Evolutionary conservation across 1,284 basidiomycete species (phyloP).

Genomic region (Cutaneotrichosporon sp.): DNA sequence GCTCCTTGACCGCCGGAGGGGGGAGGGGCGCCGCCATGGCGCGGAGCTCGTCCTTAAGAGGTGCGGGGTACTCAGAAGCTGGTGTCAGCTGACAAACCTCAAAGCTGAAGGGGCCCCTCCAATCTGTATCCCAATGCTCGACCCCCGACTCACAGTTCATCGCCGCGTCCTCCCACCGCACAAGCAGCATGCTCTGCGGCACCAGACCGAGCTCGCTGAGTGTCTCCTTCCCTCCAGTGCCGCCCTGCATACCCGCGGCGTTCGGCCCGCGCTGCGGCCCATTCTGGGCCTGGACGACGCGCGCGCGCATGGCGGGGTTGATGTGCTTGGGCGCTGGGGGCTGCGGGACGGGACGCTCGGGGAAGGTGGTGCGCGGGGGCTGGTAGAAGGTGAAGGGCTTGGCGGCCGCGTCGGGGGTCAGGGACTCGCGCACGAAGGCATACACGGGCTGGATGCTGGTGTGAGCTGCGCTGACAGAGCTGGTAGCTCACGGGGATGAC

Average conservation of each 20-base stretch:
- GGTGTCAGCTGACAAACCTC: background rate
- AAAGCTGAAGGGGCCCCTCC: too few relatives aligned
- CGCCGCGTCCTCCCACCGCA: conserved; percentile 47
- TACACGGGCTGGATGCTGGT: conserved; percentile 52
- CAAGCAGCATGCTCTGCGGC: conserved; percentile 51
- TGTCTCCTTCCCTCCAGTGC: conserved; percentile 44
- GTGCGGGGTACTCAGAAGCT: conserved; percentile 44
- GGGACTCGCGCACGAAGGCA: conserved; percentile 46
- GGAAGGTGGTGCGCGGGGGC: conserved; percentile 48
- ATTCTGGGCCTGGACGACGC: conserved; percentile 41
- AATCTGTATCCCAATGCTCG: too few relatives aligned
- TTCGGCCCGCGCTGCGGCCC: conserved; percentile 33
- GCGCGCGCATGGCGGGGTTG: conserved; percentile 28
- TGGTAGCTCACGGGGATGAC: conserved; percentile 33
- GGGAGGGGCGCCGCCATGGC: conserved; percentile 47
- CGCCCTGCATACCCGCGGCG: conserved; percentile 34
- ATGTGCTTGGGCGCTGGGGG: conserved; percentile 23
- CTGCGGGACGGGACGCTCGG: conserved; percentile 40
- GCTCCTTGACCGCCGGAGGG: conserved; percentile 24
- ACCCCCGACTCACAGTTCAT: conserved; percentile 53
- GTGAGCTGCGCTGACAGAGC: conserved; percentile 10
- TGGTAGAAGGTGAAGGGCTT: conserved; percentile 52
- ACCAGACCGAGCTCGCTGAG: conserved; percentile 49
- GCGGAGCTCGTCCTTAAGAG: conserved; percentile 42
- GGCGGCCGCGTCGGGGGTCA: conserved; percentile 27